Evolutionary conservation across 140 eudicot genomes (phyloP).

Genomic region (Ambrosia hybrid): DNA sequence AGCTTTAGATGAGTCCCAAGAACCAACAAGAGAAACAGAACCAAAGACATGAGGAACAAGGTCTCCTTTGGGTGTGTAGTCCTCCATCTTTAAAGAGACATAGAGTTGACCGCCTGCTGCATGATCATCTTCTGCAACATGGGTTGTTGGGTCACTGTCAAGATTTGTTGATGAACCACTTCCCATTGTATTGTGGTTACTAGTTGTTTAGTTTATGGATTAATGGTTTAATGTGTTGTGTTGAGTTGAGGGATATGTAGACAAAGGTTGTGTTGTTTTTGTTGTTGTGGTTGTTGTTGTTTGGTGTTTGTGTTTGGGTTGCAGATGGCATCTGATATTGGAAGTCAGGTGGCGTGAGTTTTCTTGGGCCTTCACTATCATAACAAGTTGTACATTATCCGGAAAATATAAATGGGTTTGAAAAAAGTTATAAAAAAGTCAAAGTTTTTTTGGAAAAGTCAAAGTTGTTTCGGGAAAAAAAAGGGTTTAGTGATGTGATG

Average conservation of each 20-base stretch:
- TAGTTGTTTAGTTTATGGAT: no score
- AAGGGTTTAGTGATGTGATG: no score
- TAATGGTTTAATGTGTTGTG: no score
- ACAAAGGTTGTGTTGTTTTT: no score
- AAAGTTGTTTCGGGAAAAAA: no score
- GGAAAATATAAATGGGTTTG: not conserved
- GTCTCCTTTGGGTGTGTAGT: constrained; percentile 51
- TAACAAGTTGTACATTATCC: constrained; percentile 7
- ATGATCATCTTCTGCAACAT: constrained; percentile 56
- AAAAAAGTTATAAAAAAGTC: no score
- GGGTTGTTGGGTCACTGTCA: constrained; percentile 37
- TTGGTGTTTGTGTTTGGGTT: not conserved
- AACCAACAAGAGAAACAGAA: constrained; percentile 82
- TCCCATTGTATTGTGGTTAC: constrained; percentile 47
- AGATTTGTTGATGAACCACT: constrained; percentile 65
- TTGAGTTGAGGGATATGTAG: no score
- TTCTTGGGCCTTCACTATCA: constrained; percentile 14
- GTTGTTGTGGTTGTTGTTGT: no score
- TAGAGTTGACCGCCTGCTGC: constrained; percentile 84
- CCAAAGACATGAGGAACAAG: constrained; percentile 88
- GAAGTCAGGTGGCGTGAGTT: constrained; percentile 1
- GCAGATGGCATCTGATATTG: not conserved
- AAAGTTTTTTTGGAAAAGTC: no score
- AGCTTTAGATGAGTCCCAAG: constrained; percentile 90
- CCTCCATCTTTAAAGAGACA: constrained; percentile 91